Percentiles rank a stretch among this genome's conserved stretches.
Evolutionary conservation across 1,284 basidiomycete species (phyloP).

Genomic region (Ganoderma resinaceum): DNA sequence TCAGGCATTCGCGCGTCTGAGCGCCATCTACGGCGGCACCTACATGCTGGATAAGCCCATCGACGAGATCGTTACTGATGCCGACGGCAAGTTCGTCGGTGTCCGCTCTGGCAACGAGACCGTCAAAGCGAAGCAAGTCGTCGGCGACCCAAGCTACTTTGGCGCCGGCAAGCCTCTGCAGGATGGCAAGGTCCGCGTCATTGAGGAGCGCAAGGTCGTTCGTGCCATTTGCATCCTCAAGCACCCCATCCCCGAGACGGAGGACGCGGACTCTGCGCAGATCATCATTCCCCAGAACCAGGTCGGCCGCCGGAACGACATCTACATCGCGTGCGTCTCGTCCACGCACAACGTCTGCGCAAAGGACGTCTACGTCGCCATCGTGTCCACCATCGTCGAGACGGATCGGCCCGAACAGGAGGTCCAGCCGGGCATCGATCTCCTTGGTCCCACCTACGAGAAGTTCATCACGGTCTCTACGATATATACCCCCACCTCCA

Average conservation of each 20-base stretch:
- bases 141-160: slow-evolving; percentile 99
- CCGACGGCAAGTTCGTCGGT: slow-evolving; percentile 91
- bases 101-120: slow-evolving; percentile 92
- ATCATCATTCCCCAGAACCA: slow-evolving; percentile 99
- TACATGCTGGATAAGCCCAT: slow-evolving; percentile 99
- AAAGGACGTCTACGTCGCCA: slow-evolving; percentile 94
- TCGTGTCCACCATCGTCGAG: slow-evolving; percentile 99
- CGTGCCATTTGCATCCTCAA: slow-evolving; percentile 98
- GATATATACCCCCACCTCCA: slow-evolving; percentile 88
- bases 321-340: slow-evolving; percentile 98
- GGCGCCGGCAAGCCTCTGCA: slow-evolving; percentile 70
- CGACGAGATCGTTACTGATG: slow-evolving; percentile 89
- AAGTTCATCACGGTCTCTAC: slow-evolving; percentile 96
- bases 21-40: slow-evolving; percentile 98
- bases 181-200: slow-evolving; percentile 83
- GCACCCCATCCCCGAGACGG: slow-evolving; percentile 98
- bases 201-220: slow-evolving; percentile 95
- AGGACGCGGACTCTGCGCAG: slow-evolving; percentile 94
- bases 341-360: slow-evolving; percentile 98
- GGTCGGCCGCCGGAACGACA: slow-evolving; percentile 94
- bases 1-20: slow-evolving; percentile 97
- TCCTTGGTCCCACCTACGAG: slow-evolving; percentile 94
- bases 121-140: slow-evolving; percentile 97
- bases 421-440: slow-evolving; percentile 89
- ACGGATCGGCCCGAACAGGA: slow-evolving; percentile 93